Evolutionary conservation across 148 eudicot species (phyloP).

Genomic region (Cornus controversa): DNA sequence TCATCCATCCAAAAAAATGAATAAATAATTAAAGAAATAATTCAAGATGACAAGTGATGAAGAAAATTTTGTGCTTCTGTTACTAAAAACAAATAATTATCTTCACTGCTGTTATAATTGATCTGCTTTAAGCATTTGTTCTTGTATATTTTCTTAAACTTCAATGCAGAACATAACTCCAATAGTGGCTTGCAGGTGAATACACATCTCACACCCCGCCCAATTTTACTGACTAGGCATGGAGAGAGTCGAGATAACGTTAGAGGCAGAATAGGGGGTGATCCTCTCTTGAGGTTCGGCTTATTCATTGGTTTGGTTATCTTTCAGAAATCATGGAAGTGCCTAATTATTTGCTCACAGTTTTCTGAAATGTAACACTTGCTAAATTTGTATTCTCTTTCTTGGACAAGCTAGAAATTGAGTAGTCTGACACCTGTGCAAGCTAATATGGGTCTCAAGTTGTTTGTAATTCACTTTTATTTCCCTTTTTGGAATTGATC

Average conservation of each 20-base stretch:
- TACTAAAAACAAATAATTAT: neutral
- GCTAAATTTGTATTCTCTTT: slow-evolving; percentile 4
- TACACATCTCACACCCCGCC: slow-evolving; percentile 89
- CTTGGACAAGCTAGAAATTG: neutral
- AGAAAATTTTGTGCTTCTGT: slow-evolving; percentile 5
- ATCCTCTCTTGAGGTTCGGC: slow-evolving; percentile 69
- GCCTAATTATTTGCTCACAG: neutral
- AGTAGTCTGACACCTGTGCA: neutral
- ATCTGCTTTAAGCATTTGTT: neutral
- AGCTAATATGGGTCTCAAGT: neutral
- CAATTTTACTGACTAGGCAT: slow-evolving; percentile 94
- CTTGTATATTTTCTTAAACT: neutral
- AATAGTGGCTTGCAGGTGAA: slow-evolving; percentile 60
- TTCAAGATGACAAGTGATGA: slow-evolving; percentile 11
- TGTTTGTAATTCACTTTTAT: too few relatives aligned
- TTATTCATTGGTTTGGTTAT: slow-evolving; percentile 7
- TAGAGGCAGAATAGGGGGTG: slow-evolving; percentile 92
- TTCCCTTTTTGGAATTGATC: neutral
- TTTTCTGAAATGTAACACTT: neutral
- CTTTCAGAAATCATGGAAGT: neutral
- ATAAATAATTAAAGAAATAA: too few relatives aligned
- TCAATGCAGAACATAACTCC: slow-evolving; percentile 3
- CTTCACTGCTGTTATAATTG: neutral
- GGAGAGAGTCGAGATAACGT: slow-evolving; percentile 94
- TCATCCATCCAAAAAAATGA: too few relatives aligned